Evolutionary conservation across 768 basidiomycete genomes (phyloP).

Genomic region (Trametes cingulata): DNA sequence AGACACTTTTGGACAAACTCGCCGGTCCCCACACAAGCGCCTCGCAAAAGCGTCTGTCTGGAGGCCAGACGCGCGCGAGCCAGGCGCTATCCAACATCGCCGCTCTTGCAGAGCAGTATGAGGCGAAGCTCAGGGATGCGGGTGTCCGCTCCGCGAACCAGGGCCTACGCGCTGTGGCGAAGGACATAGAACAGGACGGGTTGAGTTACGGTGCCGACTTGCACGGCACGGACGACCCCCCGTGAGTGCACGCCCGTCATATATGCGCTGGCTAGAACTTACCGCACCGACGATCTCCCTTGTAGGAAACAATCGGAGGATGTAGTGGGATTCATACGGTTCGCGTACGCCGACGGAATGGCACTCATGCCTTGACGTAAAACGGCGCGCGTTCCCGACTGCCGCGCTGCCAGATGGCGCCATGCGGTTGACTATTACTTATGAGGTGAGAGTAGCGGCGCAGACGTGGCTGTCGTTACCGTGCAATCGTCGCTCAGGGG

Average conservation of each 20-base stretch:
- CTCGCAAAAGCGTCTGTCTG: conserved; percentile 32
- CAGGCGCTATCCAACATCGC: conserved; percentile 42
- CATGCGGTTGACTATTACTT: neutral
- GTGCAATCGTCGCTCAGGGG: too few species aligned
- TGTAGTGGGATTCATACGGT: conserved; percentile 48
- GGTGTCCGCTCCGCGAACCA: conserved; percentile 50
- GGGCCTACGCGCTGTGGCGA: conserved; percentile 57
- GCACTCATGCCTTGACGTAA: conserved; percentile 46
- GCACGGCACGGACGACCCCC: conserved; percentile 40
- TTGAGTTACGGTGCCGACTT: conserved; percentile 42
- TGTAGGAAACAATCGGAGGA: conserved; percentile 25
- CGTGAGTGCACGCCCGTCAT: conserved; percentile 40
- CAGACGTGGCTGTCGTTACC: too few species aligned
- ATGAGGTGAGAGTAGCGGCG: neutral
- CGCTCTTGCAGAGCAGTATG: conserved; percentile 51
- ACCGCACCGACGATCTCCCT: conserved; percentile 6
- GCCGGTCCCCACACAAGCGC: conserved; percentile 31
- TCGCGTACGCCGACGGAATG: conserved; percentile 56
- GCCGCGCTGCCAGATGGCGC: neutral
- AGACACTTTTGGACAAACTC: conserved; percentile 43
- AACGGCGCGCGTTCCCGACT: neutral
- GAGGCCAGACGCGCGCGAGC: neutral
- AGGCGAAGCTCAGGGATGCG: conserved; percentile 47
- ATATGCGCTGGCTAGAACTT: neutral
- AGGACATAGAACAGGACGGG: conserved; percentile 64